A percentile compares a stretch with the other conserved stretches of the same genome.
Evolutionary conservation across 1,284 basidiomycete species (phyloP).

Genomic region (Ceratobasidium sp.): DNA sequence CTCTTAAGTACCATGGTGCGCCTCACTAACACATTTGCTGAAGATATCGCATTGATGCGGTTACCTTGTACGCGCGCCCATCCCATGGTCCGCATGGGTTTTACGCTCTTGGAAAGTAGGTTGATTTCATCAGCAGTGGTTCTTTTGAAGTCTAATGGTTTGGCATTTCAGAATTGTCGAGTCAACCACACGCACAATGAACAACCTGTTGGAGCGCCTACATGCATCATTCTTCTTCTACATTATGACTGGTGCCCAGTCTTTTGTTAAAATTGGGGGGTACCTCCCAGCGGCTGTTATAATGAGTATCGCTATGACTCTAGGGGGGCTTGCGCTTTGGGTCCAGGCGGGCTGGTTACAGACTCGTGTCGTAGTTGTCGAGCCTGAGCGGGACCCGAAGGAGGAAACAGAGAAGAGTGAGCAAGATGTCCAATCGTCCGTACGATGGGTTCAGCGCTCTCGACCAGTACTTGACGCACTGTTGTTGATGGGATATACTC

Average conservation of each 20-base stretch:
- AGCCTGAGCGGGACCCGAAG: neutral
- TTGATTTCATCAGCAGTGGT: slow-evolving; percentile 6
- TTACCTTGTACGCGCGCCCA: slow-evolving; percentile 90
- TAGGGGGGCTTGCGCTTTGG: slow-evolving; percentile 81
- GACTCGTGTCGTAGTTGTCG: slow-evolving; percentile 50
- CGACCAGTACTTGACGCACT: slow-evolving; percentile 63
- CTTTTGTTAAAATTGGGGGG: slow-evolving; percentile 87
- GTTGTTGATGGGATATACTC: slow-evolving; percentile 59
- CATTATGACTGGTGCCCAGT: slow-evolving; percentile 77
- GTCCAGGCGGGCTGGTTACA: slow-evolving; percentile 66
- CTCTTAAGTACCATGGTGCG: neutral
- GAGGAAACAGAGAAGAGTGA: neutral
- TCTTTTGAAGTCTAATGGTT: neutral
- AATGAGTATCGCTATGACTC: slow-evolving; percentile 82
- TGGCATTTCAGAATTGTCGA: slow-evolving; percentile 71
- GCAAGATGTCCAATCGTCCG: slow-evolving; percentile 38
- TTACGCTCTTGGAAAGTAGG: slow-evolving; percentile 86
- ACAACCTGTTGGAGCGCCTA: slow-evolving; percentile 91
- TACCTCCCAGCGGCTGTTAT: slow-evolving; percentile 88
- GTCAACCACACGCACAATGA: slow-evolving; percentile 86
- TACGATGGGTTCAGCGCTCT: slow-evolving; percentile 51
- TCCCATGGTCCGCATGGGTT: slow-evolving; percentile 95
- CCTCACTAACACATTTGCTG: slow-evolving; percentile 21
- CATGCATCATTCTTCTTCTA: slow-evolving; percentile 98
- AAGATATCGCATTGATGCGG: slow-evolving; percentile 93